phyloP scores from a whole-genome alignment of 495 filamentous ascomycete species.

The Podospora pseudopauciseta region DNA sequence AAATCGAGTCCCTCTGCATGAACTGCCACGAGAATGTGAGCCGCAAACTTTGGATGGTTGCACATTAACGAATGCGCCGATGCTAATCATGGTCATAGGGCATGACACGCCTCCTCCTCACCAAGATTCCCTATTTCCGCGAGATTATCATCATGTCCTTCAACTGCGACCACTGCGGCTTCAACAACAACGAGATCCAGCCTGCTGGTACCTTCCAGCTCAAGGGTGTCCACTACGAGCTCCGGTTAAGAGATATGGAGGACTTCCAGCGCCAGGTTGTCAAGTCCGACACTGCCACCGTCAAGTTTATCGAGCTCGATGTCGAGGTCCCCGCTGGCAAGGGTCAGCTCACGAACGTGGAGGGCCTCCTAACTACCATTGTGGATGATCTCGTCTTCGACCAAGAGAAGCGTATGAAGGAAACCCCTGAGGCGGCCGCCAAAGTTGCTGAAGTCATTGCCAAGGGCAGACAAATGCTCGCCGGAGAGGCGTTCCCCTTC shows the following conservation, averaged over 20 bases:
- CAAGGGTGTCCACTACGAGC: constrained; percentile 73
- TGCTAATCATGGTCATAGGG: constrained; percentile 51
- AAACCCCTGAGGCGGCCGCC: constrained; percentile 67
- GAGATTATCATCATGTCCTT: constrained; percentile 98
- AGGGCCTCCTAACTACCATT: constrained; percentile 76
- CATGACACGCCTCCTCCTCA: constrained; percentile 78
- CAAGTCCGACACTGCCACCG: constrained; percentile 79
- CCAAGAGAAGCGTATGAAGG: constrained; percentile 69
- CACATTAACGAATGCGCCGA: neutral
- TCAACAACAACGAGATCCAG: constrained; percentile 88
- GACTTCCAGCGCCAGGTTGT: constrained; percentile 86
- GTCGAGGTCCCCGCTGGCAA: constrained; percentile 87
- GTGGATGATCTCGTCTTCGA: constrained; percentile 70
- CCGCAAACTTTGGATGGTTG: constrained; percentile 2
- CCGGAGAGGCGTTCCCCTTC: constrained; percentile 78
- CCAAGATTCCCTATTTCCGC: constrained; percentile 91
- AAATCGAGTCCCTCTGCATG: constrained; percentile 50
- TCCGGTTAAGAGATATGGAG: constrained; percentile 61
- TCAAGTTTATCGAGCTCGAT: constrained; percentile 79
- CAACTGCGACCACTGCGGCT: constrained; percentile 80
- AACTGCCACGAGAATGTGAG: constrained; percentile 70
- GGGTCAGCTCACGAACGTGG: constrained; percentile 86
- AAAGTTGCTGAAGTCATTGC: constrained; percentile 71
- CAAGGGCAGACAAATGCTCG: constrained; percentile 67
- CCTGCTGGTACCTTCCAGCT: constrained; percentile 87